A percentile compares a stretch with the other conserved stretches of the same genome.
Evolutionary conservation across 306 rosid genomes (phyloP).

Genomic region (Malus sieversii): DNA sequence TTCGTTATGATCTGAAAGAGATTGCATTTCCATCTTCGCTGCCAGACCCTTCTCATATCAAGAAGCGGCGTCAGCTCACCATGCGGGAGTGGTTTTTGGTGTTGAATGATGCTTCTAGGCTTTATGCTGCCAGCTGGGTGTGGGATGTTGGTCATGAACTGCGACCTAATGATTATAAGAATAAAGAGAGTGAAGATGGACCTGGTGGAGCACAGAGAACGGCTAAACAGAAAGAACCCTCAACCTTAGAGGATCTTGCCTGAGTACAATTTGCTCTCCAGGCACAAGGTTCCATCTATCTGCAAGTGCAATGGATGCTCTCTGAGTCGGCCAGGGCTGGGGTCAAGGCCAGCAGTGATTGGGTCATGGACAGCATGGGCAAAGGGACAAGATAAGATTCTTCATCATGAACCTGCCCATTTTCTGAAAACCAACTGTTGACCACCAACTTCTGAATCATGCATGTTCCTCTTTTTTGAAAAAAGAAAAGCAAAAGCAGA

Average conservation of each 20-base stretch:
- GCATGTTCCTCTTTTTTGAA: no score
- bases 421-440: no score
- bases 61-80: constrained; percentile 65
- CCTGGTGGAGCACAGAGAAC: constrained; percentile 32
- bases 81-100: constrained; percentile 61
- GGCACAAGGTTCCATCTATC: no score
- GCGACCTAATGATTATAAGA: constrained; percentile 67
- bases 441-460: no score
- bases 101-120: constrained; percentile 45
- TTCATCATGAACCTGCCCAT: no score
- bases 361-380: no score
- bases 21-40: constrained; percentile 83
- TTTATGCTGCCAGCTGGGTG: constrained; percentile 86
- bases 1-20: constrained; percentile 79
- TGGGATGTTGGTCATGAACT: constrained; percentile 93
- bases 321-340: no score
- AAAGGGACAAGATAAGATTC: no score
- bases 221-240: constrained; percentile 50
- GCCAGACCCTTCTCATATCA: constrained; percentile 72
- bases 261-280: no score
- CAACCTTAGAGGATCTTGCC: constrained; percentile 75
- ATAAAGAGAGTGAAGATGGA: constrained; percentile 31
- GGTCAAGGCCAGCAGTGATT: no score
- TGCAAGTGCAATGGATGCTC: no score
- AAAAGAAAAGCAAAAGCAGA: no score